Conservation (phyloP, 495 filamentous ascomycete species). For the Penicillium daleae region DNA sequence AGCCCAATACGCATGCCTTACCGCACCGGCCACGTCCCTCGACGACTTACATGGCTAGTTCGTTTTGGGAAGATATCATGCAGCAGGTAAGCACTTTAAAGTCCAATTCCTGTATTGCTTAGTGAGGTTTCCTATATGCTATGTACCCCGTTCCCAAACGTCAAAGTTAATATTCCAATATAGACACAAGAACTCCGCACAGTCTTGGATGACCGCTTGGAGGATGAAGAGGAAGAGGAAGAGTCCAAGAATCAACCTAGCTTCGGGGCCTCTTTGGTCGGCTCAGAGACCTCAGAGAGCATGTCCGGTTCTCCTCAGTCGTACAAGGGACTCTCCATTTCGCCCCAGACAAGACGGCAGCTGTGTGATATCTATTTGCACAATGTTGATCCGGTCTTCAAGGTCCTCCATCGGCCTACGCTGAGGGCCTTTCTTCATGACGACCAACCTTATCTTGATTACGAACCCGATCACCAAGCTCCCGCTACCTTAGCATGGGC, state of each 20-base stretch:
- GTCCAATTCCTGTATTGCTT: background rate
- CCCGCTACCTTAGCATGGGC: slow-evolving; percentile 51
- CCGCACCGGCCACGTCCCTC: slow-evolving; percentile 23
- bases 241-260: slow-evolving; percentile 10
- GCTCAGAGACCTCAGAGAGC: slow-evolving; percentile 29
- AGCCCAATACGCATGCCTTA: background rate
- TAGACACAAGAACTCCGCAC: slow-evolving; percentile 31
- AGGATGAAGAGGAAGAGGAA: slow-evolving; percentile 18
- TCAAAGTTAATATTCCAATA: background rate
- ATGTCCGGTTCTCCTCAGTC: slow-evolving; percentile 16
- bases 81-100: slow-evolving; percentile 30
- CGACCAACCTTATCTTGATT: slow-evolving; percentile 37
- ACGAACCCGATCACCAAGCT: slow-evolving; percentile 36
- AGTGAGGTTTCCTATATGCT: background rate
- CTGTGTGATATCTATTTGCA: slow-evolving; percentile 39
- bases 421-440: slow-evolving; percentile 36
- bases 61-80: slow-evolving; percentile 42
- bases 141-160: background rate
- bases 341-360: slow-evolving; percentile 16
- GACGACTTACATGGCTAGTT: slow-evolving; percentile 29
- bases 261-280: slow-evolving; percentile 21
- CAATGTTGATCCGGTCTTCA: slow-evolving; percentile 47
- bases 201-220: slow-evolving; percentile 29
- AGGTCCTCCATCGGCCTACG: slow-evolving; percentile 43
- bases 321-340: slow-evolving; percentile 9